Percentiles rank a stretch among this genome's conserved stretches.
These are phyloP conservation scores for Linnemannia elongata DNA, from an alignment of 192 early-diverging fungal genomes.

Conservation along the genomic window DNA sequence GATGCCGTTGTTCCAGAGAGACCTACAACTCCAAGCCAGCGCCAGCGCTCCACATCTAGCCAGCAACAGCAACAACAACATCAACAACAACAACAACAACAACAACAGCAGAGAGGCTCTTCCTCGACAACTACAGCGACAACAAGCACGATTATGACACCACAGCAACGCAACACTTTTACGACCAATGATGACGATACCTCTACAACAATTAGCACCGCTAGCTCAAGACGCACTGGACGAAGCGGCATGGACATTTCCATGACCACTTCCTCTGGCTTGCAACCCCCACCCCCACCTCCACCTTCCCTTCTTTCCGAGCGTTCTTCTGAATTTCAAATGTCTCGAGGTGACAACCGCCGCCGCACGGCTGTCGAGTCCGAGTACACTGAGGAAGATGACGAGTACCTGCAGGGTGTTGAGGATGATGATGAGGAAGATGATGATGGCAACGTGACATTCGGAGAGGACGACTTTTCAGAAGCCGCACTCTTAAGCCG, in stretches of 20 bases:
- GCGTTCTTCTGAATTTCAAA: conserved; percentile 41
- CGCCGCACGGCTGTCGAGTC: conserved; percentile 50
- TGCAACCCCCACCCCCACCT: conserved; percentile 38
- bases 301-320: conserved; percentile 48
- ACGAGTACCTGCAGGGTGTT: conserved; percentile 35
- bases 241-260: conserved; percentile 36
- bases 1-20: conserved; percentile 42
- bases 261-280: conserved; percentile 28
- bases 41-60: conserved; percentile 3
- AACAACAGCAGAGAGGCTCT: conserved; percentile 6
- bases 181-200: conserved; percentile 27
- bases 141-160: neutral
- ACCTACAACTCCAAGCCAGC: conserved; percentile 26
- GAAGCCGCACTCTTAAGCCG: conserved; percentile 37
- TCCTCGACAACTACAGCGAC: neutral
- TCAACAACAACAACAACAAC: neutral
- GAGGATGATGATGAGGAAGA: conserved; percentile 43
- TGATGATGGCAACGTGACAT: conserved; percentile 34
- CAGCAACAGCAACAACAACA: neutral
- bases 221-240: conserved; percentile 26
- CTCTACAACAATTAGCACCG: conserved; percentile 24
- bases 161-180: neutral
- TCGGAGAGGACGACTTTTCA: conserved; percentile 50
- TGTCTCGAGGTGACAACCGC: conserved; percentile 25
- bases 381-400: conserved; percentile 53